Evolutionary conservation across 257 asterid genomes (phyloP), one percentile per base, ranked within the genome.

Genomic region (Solanum habrochaites): DNA sequence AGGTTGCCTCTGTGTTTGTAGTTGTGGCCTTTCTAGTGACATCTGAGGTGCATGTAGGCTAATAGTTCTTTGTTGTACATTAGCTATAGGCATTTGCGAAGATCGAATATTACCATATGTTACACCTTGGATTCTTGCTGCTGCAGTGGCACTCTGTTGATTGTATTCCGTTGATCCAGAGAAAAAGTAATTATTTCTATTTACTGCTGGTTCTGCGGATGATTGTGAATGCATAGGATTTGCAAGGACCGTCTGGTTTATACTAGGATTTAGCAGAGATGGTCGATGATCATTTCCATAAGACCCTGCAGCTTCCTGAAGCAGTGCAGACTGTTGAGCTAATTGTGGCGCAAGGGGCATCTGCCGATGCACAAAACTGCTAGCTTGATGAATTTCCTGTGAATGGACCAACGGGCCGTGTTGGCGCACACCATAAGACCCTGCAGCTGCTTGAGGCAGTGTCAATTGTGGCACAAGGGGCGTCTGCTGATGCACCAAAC

Each of bases 91-190:
- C 23, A 29, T 72, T 32, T 88, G 85, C 6, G 90, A 87, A 42
- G 93, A 86, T 83, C 86, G 83, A 87, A 91, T 52, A 35, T 85
- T 72, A 25, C 88, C 89, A 3, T 78, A 67, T 70, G 91, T 52
- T 60, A 87, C 91, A 2, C 83, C 84, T 88, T 88, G 89, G 18
- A 37, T 40, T 16, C 88, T 82, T 43, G 87, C 87, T 77, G 64
- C 37, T 78, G 83, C 84, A 80, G 84, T 80, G 84, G 66, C 84
- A 80, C 42, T 47, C n/a, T 47, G 47, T 39, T 77, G 29, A 88
- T 91, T 94, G 49, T 93, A 86, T 58, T 62, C 82, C 67, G 91
- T 84, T 86, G 86, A 87, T 45, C 91, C 90, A 88, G 85, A 66
- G 87, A 86, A 88, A 66, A 89, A 81, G 52, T 87, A 72, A 27